Conservation (phyloP, 306 rosid genomes). For the Carpinus fangiana region DNA sequence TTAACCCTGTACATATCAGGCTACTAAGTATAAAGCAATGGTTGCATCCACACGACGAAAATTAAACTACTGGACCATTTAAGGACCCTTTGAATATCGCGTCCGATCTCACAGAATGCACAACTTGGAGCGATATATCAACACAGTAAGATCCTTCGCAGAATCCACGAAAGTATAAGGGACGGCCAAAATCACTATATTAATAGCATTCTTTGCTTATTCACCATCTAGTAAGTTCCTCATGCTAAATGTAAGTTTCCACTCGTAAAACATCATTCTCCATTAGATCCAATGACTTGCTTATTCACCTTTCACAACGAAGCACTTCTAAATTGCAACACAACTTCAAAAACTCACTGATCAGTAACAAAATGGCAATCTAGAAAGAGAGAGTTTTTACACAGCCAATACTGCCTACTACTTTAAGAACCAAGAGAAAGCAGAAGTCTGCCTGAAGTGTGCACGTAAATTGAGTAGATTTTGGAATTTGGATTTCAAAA, state of each 20-base stretch:
- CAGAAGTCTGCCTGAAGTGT: not conserved
- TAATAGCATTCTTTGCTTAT: not conserved
- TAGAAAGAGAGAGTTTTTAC: not conserved
- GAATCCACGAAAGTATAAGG: not conserved
- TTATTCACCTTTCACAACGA: not conserved
- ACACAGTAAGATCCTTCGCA: not conserved
- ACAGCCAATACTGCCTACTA: not conserved
- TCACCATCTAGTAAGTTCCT: not conserved
- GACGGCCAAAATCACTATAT: not conserved
- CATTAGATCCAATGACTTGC: not conserved
- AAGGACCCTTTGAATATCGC: not conserved
- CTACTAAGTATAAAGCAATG: not conserved
- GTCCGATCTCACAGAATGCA: not conserved
- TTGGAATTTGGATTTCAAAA: too few species aligned
- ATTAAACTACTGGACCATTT: not conserved
- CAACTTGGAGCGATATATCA: not conserved
- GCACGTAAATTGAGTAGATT: not conserved
- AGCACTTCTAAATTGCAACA: not conserved
- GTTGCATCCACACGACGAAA: not conserved
- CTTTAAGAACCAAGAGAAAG: not conserved
- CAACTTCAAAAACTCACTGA: conserved; percentile 5
- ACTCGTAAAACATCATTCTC: not conserved
- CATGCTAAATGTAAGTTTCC: not conserved
- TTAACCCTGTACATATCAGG: not conserved
- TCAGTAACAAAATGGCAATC: not conserved